phyloP scores from a whole-genome alignment of 2,329 filamentous ascomycete species.

The Thelonectria discophora region DNA sequence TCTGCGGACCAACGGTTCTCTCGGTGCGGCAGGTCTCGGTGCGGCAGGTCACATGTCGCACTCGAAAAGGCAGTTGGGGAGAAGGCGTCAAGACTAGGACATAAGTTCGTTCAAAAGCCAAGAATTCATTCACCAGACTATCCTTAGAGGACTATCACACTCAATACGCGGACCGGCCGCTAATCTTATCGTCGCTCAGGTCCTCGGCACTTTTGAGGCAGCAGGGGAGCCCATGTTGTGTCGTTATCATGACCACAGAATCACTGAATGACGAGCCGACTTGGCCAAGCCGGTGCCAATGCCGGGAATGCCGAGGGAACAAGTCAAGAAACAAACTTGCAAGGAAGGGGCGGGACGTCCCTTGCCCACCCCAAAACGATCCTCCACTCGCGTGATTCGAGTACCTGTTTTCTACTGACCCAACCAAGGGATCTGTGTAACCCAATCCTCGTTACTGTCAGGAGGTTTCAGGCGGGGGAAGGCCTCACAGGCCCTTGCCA shows the following conservation, averaged over 20 bases:
- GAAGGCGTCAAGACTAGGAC: neutral
- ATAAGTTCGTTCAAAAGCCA: neutral
- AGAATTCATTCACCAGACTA: no score
- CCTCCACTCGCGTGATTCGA: neutral
- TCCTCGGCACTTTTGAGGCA: conserved; percentile 3
- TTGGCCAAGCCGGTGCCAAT: neutral
- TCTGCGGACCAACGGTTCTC: neutral
- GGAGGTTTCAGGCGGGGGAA: neutral
- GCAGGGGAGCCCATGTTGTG: neutral
- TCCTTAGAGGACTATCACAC: neutral
- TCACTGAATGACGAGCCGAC: neutral
- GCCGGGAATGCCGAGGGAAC: neutral
- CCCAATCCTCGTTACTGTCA: neutral
- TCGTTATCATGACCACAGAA: neutral
- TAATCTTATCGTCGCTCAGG: neutral
- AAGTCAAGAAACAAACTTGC: neutral
- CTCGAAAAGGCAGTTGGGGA: conserved; percentile 1
- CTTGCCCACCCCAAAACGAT: neutral
- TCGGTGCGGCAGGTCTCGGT: no score
- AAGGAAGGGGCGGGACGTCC: neutral
- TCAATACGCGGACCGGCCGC: neutral
- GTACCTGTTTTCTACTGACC: neutral
- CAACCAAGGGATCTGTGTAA: neutral
- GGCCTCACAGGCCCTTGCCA: no score
- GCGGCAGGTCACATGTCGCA: neutral